phyloP scores from a whole-genome alignment of 2,329 filamentous ascomycete genomes.

The Fusarium graminum region DNA sequence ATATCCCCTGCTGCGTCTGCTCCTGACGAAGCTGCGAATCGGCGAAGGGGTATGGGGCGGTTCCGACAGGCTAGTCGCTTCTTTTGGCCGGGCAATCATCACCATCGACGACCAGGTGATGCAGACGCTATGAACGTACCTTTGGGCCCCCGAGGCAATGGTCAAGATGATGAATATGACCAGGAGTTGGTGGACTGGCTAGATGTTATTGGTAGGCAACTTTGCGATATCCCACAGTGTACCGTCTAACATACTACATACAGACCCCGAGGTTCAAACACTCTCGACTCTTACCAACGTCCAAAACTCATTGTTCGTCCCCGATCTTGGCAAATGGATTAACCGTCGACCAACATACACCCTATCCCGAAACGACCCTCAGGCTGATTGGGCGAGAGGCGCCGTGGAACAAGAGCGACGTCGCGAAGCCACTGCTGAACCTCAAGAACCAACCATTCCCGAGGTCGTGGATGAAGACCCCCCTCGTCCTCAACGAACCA shows the following conservation, averaged over 20 bases:
- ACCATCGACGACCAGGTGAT: slow-evolving; percentile 22
- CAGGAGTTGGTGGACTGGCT: slow-evolving; percentile 58
- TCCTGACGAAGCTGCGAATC: slow-evolving; percentile 41
- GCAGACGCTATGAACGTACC: slow-evolving; percentile 3
- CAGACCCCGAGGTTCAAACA: slow-evolving; percentile 86
- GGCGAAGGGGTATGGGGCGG: slow-evolving; percentile 4
- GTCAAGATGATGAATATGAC: slow-evolving; percentile 53
- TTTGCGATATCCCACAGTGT: not conserved
- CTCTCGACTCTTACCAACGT: slow-evolving; percentile 89
- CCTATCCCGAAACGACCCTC: slow-evolving; percentile 65
- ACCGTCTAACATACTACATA: slow-evolving; percentile 2
- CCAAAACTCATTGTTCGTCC: slow-evolving; percentile 89
- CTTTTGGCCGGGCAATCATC: slow-evolving; percentile 46
- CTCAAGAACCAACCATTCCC: not conserved
- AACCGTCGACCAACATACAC: slow-evolving; percentile 85
- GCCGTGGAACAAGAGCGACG: slow-evolving; percentile 40
- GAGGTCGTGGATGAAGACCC: slow-evolving; percentile 26
- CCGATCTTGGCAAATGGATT: slow-evolving; percentile 79
- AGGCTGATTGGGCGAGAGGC: slow-evolving; percentile 44
- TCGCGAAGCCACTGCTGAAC: slow-evolving; percentile 27
- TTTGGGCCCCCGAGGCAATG: slow-evolving; percentile 26
- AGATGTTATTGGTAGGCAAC: slow-evolving; percentile 55
- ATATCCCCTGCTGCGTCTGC: slow-evolving; percentile 49
- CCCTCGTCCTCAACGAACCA: slow-evolving; percentile 55
- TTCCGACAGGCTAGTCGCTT: slow-evolving; percentile 46